Evolutionary conservation across 2,329 filamentous ascomycete species (phyloP), one percentile per base, ranked within the genome.

Genomic region (Phyllosticta citribraziliensis): DNA sequence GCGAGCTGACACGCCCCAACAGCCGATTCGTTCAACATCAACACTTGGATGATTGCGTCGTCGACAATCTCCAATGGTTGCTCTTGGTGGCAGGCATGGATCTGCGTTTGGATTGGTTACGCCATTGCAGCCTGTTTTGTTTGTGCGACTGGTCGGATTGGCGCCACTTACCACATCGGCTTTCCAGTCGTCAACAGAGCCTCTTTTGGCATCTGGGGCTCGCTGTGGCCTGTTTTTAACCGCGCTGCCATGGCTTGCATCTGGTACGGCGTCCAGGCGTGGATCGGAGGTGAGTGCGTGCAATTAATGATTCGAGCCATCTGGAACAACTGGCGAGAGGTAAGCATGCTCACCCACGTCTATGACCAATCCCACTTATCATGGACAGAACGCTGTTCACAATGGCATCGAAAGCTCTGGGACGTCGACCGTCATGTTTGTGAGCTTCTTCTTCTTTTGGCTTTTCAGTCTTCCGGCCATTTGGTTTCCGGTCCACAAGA

Each of bases 41-140:
- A 93, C 74, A 94, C 90, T 1, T 95, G 90, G 91, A 96, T 95
- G 89, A 94, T 95, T 64, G 88, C 89, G 0, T 90, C 88, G 1
- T 86, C 88, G 47, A 91, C 91, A 83, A 89, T 95, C 35, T 82
- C 87, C 1, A 79, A 77, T 55, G 89, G 90, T 12, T 79, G 95
- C 22, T 89, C 89, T 8, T 96, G 91, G 91, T 96, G 91, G 91
- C 90, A 96, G 75, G 87, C 89, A 2, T 77, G 73, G 74, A 65
- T 76, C n/a, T 91, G 88, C 69, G 89, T 96, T 52, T 93, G 91
- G 87, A 76, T 92, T 27, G 91, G 92, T 60, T 96, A 96, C 70
- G 79, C 84, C 50, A 86, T 96, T 65, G 84, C 91, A 0, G 89
- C 81, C 33, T 77, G 76, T 70, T 95, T 96, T 74, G 82, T 95